phyloP scores from a whole-genome alignment of 352 stramenopile genomes.

The Phytophthora capsici region DNA sequence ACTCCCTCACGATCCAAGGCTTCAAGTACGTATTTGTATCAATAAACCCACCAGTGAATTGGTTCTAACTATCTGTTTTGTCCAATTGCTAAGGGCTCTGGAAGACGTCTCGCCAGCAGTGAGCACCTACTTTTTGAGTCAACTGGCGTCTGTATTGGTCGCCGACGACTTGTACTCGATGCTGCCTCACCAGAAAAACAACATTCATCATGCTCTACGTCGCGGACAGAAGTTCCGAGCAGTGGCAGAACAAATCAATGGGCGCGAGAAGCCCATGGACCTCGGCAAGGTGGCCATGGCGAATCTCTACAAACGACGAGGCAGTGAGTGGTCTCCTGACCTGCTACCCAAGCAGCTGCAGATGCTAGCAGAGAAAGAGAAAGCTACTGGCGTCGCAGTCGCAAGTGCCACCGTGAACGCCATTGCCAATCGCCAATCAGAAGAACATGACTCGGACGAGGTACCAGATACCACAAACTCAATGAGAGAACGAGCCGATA shows the following conservation, averaged over 20 bases:
- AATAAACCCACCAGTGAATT: background rate
- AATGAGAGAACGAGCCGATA: background rate
- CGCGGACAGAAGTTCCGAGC: constrained; percentile 62
- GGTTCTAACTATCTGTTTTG: background rate
- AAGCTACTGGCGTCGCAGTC: constrained; percentile 8
- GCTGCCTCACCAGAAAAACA: constrained; percentile 49
- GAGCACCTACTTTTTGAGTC: constrained; percentile 83
- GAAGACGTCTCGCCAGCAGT: constrained; percentile 77
- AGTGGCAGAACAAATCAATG: constrained; percentile 62
- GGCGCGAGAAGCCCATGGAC: constrained; percentile 58
- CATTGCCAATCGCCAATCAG: constrained; percentile 23
- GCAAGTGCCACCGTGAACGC: constrained; percentile 24
- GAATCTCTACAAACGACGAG: constrained; percentile 60
- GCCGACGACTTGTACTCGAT: constrained; percentile 77
- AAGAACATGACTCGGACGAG: background rate
- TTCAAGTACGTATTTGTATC: constrained; percentile 58
- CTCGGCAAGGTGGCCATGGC: constrained; percentile 71
- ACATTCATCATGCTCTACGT: constrained; percentile 62
- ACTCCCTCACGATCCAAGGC: constrained; percentile 81
- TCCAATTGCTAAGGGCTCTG: constrained; percentile 46
- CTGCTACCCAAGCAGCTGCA: constrained; percentile 69
- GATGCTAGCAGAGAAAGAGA: constrained; percentile 50
- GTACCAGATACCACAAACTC: background rate
- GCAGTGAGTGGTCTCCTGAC: constrained; percentile 80
- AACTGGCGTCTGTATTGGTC: constrained; percentile 72